Base-by-base conservation (phyloP, 768 basidiomycete species). In the Hericium alpestre region DNA sequence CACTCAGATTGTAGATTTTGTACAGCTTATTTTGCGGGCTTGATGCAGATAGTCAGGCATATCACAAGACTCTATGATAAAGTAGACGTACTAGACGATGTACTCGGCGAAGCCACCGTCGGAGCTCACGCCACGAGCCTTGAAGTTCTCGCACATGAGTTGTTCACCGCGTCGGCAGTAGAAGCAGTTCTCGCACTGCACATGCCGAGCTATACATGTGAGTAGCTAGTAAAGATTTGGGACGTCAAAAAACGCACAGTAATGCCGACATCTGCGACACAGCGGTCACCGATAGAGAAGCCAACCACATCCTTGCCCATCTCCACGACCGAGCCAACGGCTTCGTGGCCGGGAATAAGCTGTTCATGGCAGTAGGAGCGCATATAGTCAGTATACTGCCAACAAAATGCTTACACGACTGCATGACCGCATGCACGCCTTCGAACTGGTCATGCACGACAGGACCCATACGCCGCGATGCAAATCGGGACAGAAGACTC, bases 71-170 rank as follows among this genome's bases (percentile, higher is more conserved):
- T 12, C 8, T 16, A 4, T 27, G 27, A 32, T n/a, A 7, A 40
- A 2, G 18, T 1, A 59, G 20, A 69, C 85, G 68, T 64, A 91
- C 90, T 87, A 90, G 57, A 79, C 80, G 63, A 92, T 81, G 72
- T 92, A 93, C 66, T 93, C 90, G 8, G 91, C 90, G 67, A 95
- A 95, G 25, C 90, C 92, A 57, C 92, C 92, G 60, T 87, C 83
- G 63, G 79, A 72, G 18, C 84, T 87, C 48, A 93, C 87, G 51
- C 92, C 93, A 12, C 84, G 79, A 6, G 87, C 80, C 56, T 83
- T 76, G 71, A 92, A 93, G 73, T 90, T 77, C 69, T 93, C 91
- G 71, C 93, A 95, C 56, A 91, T 73, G 10, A 93, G 75, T 18
- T 82, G 78, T 65, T 89, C 74, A n/a, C 90, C 91, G 47, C 89